Evolutionary conservation across 805 yeast species (phyloP), one percentile per base, ranked within the genome.

Genomic region (Candida jianshihensis): DNA sequence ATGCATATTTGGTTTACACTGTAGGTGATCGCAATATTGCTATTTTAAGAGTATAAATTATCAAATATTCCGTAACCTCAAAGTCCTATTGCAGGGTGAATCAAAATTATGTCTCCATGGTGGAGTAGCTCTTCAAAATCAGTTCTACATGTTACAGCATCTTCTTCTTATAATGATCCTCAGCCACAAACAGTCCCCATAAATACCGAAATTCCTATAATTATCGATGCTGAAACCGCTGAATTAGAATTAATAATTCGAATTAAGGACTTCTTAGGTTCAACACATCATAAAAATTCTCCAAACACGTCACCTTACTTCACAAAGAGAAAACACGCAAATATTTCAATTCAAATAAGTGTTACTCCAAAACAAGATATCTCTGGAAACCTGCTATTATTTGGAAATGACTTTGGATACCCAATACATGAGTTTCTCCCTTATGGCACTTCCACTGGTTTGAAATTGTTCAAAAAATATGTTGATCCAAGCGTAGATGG

Each of bases 401-500:
- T 75, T 59, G 88, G 88, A 1, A 81, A 81, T 50, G 87, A 81
- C 48, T 77, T 78, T 51, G 73, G 68, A 9, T 51, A 61, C n/a
- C 78, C 84, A 0, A 69, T 81, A 22, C 59, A 68, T 22, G 77
- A 77, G 33, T 64, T 64, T 36, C 64, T 81, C 10, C 88, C 88
- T 3, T 63, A 63, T 52, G 75, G 76, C 5, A 61, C 66, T 20
- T 63, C 75, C 5, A 54, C 73, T 2, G 86, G 83, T 0, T 60
- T 75, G 44, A 66, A 67, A 40, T 57, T 78, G 24, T 80, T 78
- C 61, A 69, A 70, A 31, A 63, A 70, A 63, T 63, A 68, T 42
- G 70, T 81, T 31, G 82, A 77, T 51, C 78, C 80, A n/a, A 73
- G 81, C 17, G 74, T 78, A 9, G 71, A 67, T 22, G 83, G 81